A percentile compares a stretch with the other conserved stretches of the same genome.
These are phyloP conservation scores for Talaromyces sp. DNA, from an alignment of 2,329 filamentous ascomycete genomes.

Conservation along the genomic window DNA sequence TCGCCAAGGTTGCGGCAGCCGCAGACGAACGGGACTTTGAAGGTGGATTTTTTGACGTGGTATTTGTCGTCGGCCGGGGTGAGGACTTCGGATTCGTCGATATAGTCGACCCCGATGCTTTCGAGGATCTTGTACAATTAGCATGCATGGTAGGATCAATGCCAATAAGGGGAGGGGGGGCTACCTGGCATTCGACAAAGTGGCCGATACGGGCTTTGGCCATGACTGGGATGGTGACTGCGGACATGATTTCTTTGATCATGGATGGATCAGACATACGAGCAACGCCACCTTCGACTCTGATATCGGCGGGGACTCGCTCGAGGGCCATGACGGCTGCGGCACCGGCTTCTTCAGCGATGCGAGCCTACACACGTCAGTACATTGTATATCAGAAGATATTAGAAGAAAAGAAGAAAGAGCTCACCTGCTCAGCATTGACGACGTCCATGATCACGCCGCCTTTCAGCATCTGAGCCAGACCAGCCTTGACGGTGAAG, in stretches of 20 bases:
- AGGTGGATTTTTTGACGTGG: conserved; percentile 86
- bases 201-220: conserved; percentile 97
- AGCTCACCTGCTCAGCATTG: conserved; percentile 70
- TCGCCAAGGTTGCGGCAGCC: conserved; percentile 93
- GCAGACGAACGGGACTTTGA: conserved; percentile 87
- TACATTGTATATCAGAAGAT: background rate
- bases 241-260: conserved; percentile 92
- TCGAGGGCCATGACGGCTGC: conserved; percentile 98
- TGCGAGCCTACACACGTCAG: conserved; percentile 64
- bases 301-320: conserved; percentile 94
- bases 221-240: conserved; percentile 98
- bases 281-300: conserved; percentile 84
- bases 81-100: conserved; percentile 96
- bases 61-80: conserved; percentile 87
- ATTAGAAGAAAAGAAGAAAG: background rate
- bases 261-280: conserved; percentile 94
- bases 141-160: background rate
- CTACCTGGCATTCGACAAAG: conserved; percentile 88
- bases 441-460: conserved; percentile 99
- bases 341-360: conserved; percentile 94
- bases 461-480: conserved; percentile 98
- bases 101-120: conserved; percentile 92
- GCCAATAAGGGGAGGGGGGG: background rate
- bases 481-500: conserved; percentile 89
- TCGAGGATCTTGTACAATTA: conserved; percentile 69